Evolutionary conservation across 345 rosid genomes (phyloP), one percentile per base, ranked within the genome.

Genomic region (Melaleuca alternifolia): DNA sequence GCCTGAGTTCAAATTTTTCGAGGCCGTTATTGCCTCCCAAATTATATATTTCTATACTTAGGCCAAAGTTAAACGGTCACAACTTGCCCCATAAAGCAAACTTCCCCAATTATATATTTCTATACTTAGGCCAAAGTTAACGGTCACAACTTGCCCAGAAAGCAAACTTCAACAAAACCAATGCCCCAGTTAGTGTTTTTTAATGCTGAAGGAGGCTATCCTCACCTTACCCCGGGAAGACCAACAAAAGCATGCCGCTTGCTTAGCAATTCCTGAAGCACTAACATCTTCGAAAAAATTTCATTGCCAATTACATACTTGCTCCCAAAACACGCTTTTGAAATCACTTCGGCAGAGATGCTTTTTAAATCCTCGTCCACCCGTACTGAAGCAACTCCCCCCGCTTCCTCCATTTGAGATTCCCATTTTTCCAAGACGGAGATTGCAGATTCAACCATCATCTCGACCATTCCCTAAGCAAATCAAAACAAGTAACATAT

Each of bases 251-350:
- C 48, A 16, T 86, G n/a, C 46, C 28, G 85, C 82, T 50, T 59
- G 21, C 75, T 50, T 11, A 59, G 82, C 56, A 82, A 77, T 65
- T 81, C 52, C 85, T 62, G 88, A 84, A 89, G 89, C 54, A 12
- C 53, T 50, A 50, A 50, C 61, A 89, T 88, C 85, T 85, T 85
- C 11, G 15, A 48, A 83, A 91, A 89, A 21, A 89, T 89, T n/a
- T 89, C 86, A 61, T 83, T 76, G 41, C 91, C 91, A 21, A 15
- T 24, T 26, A 48, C 14, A 28, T 87, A 89, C 21, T 85, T 88
- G 88, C 87, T 89, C 3, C 92, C 91, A 52, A 90, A 88, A 71
- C 89, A 89, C 21, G 91, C 87, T 84, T 89, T 89, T 33, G 89
- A 86, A 75, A 91, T 89, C 11, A 91, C 54, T 86, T 88, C 91